Base-by-base conservation (phyloP, 805 yeast species). In the Candida chauliodis region DNA sequence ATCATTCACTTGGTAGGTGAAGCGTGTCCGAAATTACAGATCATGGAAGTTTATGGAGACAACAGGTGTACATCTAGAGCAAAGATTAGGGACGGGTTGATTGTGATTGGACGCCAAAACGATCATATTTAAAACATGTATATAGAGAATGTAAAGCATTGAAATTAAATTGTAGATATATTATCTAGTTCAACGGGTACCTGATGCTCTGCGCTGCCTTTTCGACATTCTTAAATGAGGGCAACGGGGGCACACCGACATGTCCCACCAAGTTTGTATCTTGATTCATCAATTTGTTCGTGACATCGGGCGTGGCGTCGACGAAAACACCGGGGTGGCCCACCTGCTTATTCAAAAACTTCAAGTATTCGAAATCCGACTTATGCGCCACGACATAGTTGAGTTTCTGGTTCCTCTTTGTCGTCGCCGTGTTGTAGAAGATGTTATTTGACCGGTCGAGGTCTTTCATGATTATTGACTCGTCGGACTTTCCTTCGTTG, bases 11-110 rank as follows among this genome's bases (percentile, higher is more conserved):
- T 72, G 20, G 48, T 88, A 15, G 73, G 84, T 2, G 60, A 71
- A 19, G 69, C 74, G 8, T 85, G 93, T 45, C 74, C 79, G 0
- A 75, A 75, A 33, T 59, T 91, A 40, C 69, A 72, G 32, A 69
- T 84, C 11, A 54, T 91, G 39, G 95, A 87, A 50, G 90, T 87
- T 11, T 88, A 81, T 56, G 96, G 96, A 1, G 70, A 83, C 52
- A 85, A 84, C 53, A 65, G 78, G 49, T 76, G 88, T 42, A 76
- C 89, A 1, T 61, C 69, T 7, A 66, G 67, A 18, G 82, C 85
- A 1, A 59, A 57, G 3, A 56, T 74, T 1, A 63, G 82, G 38
- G 63, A 65, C 4, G 83, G 79, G 10, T 55, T 86, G 26, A 73
- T 75, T 39, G 65, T 86, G 5, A 78, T 85, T 40, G 95, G 95